These are phyloP conservation scores for Spinacia oleracea DNA, from an alignment of 179 eudicot genomes.

Conservation along the genomic window DNA sequence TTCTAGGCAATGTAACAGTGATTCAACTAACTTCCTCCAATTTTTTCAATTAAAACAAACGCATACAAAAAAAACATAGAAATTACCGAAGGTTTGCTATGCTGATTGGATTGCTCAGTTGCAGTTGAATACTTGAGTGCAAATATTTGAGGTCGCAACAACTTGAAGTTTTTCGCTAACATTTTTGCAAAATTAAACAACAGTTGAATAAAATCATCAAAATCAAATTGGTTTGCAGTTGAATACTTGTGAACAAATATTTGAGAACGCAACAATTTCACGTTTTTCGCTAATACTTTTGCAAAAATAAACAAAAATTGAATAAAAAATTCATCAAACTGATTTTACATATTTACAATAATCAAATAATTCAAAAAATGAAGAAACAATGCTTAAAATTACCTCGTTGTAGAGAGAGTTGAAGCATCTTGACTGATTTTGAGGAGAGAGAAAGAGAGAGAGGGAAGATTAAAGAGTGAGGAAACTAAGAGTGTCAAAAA, in stretches of 20 bases:
- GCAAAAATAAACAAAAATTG: not conserved
- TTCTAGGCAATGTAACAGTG: not conserved
- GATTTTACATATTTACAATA: too few species aligned
- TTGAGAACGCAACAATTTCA: too few species aligned
- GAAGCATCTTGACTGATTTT: slow-evolving; percentile 36
- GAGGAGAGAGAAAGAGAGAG: slow-evolving; percentile 5
- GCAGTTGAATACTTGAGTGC: slow-evolving; percentile 45
- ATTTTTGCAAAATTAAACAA: not conserved
- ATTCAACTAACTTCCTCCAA: slow-evolving; percentile 1
- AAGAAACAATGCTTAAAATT: not conserved
- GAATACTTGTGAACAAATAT: too few species aligned
- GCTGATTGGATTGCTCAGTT: slow-evolving; percentile 30
- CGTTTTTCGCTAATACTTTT: too few species aligned
- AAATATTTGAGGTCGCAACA: slow-evolving; percentile 34
- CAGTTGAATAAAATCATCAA: slow-evolving; percentile 2
- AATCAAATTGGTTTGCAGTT: too few species aligned
- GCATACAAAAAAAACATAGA: not conserved
- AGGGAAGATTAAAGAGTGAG: not conserved
- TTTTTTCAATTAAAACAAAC: not conserved
- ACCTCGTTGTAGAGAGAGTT: slow-evolving; percentile 52
- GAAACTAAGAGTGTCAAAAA: not conserved
- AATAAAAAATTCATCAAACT: not conserved
- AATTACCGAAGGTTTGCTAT: slow-evolving; percentile 32
- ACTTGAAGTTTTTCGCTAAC: slow-evolving; percentile 32
- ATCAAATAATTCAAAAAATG: not conserved